Base-by-base conservation (phyloP, 768 basidiomycete species). In the Leccinum rimulosum region DNA sequence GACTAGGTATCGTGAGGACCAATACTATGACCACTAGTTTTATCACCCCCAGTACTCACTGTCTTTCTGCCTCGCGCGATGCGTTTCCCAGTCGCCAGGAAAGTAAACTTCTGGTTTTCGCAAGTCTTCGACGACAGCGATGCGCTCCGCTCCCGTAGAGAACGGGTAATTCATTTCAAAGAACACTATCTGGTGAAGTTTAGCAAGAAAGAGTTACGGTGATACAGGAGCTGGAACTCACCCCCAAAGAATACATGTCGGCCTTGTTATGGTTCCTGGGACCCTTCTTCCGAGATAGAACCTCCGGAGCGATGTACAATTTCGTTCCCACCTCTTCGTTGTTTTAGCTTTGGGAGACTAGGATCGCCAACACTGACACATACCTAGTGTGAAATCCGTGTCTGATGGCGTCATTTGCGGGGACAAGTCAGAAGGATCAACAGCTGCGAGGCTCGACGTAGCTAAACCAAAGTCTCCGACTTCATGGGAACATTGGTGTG, bases 111-210 rank as follows among this genome's bases (percentile, higher is more conserved):
- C 75, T 0, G 87, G 86, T 65, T 84, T 87, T 27, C 95, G 77
- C 30, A 97, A 69, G 52, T 87, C 84, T 64, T 91, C 89, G 1
- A 98, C 80, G 22, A 95, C 93, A 1, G 82, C 85, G 40, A 91
- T 89, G 22, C 95, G 85, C 68, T 98, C 95, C 19, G 90, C 81
- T 2, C 84, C 86, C 0, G 95, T 97, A 11, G 82, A 76, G 74
- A 97, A 93, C 17, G 77, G 67, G 73, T 88, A 92, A 71, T 93
- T 95, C 94, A 97, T 96, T 76, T 98, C 95, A 67, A 98, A 97
- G 74, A 97, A 97, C 14, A 97, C 95, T 63, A 98, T 87, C 92
- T 95, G 61, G 22, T 27, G 36, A 59, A 40, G 28, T 48, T 60
- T 11, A 4, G 47, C 56, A 19, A 40, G n/a, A 10, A 22, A 43